Evolutionary conservation across 2,329 filamentous ascomycete species (phyloP).

Genomic region (Huntiella savannae): DNA sequence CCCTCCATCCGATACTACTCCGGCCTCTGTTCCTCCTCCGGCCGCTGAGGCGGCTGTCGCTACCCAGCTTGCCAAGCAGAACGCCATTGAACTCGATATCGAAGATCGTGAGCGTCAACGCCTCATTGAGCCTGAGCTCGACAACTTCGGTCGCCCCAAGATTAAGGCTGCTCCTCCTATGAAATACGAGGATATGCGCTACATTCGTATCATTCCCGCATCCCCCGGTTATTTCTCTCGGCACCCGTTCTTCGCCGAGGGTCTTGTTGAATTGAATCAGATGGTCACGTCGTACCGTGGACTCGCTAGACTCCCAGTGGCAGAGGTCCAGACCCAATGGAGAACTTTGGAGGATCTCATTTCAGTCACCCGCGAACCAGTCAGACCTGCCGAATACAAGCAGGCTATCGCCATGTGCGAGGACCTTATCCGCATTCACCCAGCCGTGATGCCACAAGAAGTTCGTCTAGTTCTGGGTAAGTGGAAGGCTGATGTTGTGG

Average conservation of each 20-base stretch:
- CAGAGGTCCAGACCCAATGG: conserved; percentile 52
- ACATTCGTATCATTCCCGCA: conserved; percentile 58
- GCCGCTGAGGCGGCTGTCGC: not conserved
- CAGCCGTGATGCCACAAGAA: conserved; percentile 18
- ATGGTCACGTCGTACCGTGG: conserved; percentile 53
- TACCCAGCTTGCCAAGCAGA: not conserved
- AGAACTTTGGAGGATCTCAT: conserved; percentile 61
- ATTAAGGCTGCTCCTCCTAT: conserved; percentile 12
- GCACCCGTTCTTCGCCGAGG: conserved; percentile 69
- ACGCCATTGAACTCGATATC: not conserved
- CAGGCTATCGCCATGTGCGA: conserved; percentile 58
- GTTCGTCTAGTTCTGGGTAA: conserved; percentile 10
- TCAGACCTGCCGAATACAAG: conserved; percentile 62
- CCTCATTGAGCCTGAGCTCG: conserved; percentile 10
- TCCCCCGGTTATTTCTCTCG: conserved; percentile 93
- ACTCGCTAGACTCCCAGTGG: conserved; percentile 33
- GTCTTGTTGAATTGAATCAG: conserved; percentile 52
- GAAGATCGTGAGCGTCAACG: conserved; percentile 6
- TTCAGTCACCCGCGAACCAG: conserved; percentile 46
- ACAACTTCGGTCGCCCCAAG: conserved; percentile 9
- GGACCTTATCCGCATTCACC: conserved; percentile 70
- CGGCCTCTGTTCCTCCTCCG: not conserved
- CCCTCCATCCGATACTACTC: not conserved
- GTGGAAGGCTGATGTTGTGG: conserved; percentile 11
- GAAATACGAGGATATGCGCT: conserved; percentile 15